Evolutionary conservation across 169 alveolate genomes (phyloP).

Genomic region (Plasmodium falciparum): DNA sequence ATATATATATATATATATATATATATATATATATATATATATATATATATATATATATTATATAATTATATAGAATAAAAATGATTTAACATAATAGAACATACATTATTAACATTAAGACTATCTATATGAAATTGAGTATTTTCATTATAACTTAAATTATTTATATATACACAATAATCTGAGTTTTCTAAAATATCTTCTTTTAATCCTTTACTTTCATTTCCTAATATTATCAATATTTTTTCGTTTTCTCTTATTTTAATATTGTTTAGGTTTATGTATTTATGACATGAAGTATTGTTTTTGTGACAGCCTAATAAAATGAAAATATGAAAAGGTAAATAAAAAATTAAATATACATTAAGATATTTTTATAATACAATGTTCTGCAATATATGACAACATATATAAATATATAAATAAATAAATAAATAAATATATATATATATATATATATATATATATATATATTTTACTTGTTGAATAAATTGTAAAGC

Average conservation of each 20-base stretch:
- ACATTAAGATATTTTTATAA: not conserved
- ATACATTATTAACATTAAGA: constrained; percentile 61
- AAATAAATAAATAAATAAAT: not conserved
- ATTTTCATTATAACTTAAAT: not conserved
- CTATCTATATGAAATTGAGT: constrained; percentile 19
- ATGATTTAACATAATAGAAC: constrained; percentile 33
- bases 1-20: too few relatives aligned
- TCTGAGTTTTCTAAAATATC: constrained; percentile 36
- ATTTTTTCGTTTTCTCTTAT: constrained; percentile 13
- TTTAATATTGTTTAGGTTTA: constrained; percentile 19
- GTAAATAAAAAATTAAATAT: not conserved
- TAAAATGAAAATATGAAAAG: not conserved
- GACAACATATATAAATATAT: not conserved
- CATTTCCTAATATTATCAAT: constrained; percentile 45
- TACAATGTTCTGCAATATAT: not conserved
- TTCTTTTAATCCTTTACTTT: constrained; percentile 40
- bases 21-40: too few relatives aligned
- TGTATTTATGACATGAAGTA: not conserved
- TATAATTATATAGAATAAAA: not conserved
- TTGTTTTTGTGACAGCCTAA: constrained; percentile 25
- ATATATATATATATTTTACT: constrained; percentile 9
- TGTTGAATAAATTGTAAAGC: constrained; percentile 15
- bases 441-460: not conserved
- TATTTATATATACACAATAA: constrained; percentile 34
- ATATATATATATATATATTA: not conserved